These are phyloP conservation scores for Pseudozyma thailandica DNA, from an alignment of 1,284 basidiomycete genomes.

Conservation along the genomic window DNA sequence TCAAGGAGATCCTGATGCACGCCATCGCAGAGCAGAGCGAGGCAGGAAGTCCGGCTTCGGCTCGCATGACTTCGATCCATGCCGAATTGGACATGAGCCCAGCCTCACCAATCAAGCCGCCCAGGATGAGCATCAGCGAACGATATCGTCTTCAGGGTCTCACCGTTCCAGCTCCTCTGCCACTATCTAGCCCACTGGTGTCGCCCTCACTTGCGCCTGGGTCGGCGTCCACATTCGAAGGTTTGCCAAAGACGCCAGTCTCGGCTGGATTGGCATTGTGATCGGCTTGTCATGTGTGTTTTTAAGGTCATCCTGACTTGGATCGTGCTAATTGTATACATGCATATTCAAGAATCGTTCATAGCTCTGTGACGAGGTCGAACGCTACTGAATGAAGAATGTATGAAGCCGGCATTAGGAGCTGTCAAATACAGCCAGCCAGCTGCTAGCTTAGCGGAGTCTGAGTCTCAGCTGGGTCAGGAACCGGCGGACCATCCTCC, in stretches of 20 bases:
- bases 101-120: conserved; percentile 9
- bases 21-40: conserved; percentile 47
- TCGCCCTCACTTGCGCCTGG: conserved; percentile 21
- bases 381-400: background rate
- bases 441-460: no score
- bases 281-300: conserved; percentile 11
- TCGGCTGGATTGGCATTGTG: conserved; percentile 9
- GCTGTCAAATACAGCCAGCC: no score
- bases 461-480: background rate
- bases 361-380: background rate
- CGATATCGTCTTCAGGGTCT: conserved; percentile 32
- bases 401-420: background rate
- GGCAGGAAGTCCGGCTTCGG: conserved; percentile 33
- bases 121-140: conserved; percentile 45
- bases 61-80: background rate
- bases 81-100: conserved; percentile 34
- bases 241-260: conserved; percentile 4
- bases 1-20: conserved; percentile 25
- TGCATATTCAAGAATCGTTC: no score
- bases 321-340: no score
- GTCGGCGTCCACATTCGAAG: conserved; percentile 16
- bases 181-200: conserved; percentile 26
- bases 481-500: background rate
- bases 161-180: conserved; percentile 33
- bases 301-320: no score